Evolutionary conservation across 306 rosid genomes (phyloP).

Genomic region (Lathyrus oleraceus): DNA sequence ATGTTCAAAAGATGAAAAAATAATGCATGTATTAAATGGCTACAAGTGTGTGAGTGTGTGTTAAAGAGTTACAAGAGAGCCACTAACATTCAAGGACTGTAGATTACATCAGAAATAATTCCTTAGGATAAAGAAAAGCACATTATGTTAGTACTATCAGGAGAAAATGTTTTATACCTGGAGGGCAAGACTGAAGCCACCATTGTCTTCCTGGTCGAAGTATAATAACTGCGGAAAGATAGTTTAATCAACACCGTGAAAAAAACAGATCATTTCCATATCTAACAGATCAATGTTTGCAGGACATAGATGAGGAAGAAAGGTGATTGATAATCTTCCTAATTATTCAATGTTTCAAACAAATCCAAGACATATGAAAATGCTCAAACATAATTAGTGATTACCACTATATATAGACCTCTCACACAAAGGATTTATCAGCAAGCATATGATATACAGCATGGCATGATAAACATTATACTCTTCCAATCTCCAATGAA

Average conservation of each 20-base stretch:
- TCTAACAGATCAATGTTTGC: not conserved
- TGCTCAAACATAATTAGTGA: not conserved
- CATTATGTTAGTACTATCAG: conserved; percentile 15
- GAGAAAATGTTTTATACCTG: conserved; percentile 64
- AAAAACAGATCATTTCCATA: conserved; percentile 19
- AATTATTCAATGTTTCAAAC: conserved; percentile 9
- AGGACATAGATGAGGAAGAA: not conserved
- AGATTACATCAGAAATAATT: conserved; percentile 3
- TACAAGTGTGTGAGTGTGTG: not conserved
- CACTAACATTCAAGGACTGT: not conserved
- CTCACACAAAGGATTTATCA: not conserved
- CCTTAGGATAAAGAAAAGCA: not conserved
- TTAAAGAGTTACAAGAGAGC: not conserved
- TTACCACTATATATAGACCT: not conserved
- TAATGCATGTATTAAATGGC: not conserved
- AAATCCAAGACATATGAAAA: not conserved
- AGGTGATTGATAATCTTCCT: not conserved
- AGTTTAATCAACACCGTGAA: conserved; percentile 5
- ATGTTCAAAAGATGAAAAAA: conserved; percentile 2
- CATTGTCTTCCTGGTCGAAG: conserved; percentile 82
- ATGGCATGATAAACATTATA: not conserved
- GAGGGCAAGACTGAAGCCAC: conserved; percentile 90
- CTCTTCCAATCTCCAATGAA: not conserved
- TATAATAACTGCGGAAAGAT: conserved; percentile 62
- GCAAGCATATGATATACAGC: not conserved